These are phyloP conservation scores for Fusarium luffae DNA, from an alignment of 2,329 filamentous ascomycete genomes.

Conservation along the genomic window DNA sequence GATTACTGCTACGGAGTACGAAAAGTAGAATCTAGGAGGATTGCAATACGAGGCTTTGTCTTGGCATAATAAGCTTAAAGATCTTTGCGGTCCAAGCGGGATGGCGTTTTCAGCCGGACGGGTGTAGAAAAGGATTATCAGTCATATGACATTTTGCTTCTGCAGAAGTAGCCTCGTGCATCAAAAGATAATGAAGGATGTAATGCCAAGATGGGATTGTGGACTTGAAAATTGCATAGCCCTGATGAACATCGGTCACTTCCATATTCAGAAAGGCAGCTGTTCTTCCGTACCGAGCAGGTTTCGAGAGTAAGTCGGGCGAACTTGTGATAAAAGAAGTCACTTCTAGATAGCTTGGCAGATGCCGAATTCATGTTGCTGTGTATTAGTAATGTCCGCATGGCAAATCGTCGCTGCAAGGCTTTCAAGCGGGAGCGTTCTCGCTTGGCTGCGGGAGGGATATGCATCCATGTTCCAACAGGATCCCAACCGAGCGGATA, in stretches of 20 bases:
- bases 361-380: not conserved
- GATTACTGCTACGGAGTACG: not conserved
- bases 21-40: not conserved
- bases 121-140: not conserved
- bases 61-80: constrained; percentile 25
- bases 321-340: not conserved
- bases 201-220: not conserved
- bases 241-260: constrained; percentile 2
- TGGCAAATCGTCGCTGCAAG: not conserved
- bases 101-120: not conserved
- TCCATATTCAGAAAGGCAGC: not conserved
- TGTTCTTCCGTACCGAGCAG: not conserved
- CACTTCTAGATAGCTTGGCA: not conserved
- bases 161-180: not conserved
- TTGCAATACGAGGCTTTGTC: constrained; percentile 8
- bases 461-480: not conserved
- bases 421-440: not conserved
- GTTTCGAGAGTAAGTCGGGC: not conserved
- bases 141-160: not conserved
- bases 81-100: not conserved
- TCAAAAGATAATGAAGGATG: not conserved
- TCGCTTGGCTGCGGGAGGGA: not conserved
- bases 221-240: not conserved
- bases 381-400: not conserved
- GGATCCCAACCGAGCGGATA: not conserved